A percentile compares a stretch with the other conserved stretches of the same genome.
Conservation (phyloP, 352 stramenopile species). For the Globisporangium yorkense region DNA sequence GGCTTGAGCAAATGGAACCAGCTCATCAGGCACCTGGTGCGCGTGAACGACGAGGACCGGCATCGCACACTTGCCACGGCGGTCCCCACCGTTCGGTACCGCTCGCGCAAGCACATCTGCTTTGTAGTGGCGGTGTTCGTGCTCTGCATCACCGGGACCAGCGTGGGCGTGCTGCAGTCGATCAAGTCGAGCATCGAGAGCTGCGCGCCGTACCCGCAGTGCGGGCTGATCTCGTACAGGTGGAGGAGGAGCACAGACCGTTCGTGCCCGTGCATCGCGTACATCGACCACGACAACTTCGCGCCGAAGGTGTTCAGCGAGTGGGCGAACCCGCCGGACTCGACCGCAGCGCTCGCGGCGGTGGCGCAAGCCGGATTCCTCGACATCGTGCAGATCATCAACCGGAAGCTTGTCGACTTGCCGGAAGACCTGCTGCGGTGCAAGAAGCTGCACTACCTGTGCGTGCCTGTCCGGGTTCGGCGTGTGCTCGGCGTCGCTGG, state of each 20-base stretch:
- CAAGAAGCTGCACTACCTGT: constrained; percentile 5
- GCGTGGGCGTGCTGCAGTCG: no score
- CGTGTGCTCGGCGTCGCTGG: not conserved
- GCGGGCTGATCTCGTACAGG: constrained; percentile 1
- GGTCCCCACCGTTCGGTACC: not conserved
- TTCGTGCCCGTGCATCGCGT: constrained; percentile 25
- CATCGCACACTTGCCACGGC: not conserved
- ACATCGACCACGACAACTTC: constrained; percentile 20
- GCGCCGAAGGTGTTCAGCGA: constrained; percentile 15
- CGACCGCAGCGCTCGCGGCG: constrained; percentile 4
- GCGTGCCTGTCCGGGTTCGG: not conserved
- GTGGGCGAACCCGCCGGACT: constrained; percentile 10
- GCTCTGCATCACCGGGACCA: not conserved
- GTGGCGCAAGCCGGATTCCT: constrained; percentile 17
- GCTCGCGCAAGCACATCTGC: not conserved
- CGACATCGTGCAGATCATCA: constrained; percentile 21
- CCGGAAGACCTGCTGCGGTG: constrained; percentile 3
- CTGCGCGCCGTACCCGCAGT: constrained; percentile 1
- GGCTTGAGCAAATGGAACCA: constrained; percentile 19
- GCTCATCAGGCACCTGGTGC: constrained; percentile 17
- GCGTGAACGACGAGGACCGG: constrained; percentile 2
- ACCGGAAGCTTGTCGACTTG: constrained; percentile 8
- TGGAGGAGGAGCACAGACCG: not conserved
- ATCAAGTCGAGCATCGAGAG: not conserved
- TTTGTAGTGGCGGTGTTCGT: not conserved